These are phyloP conservation scores for Solanum phureja DNA, from an alignment of 257 asterid genomes.

Conservation along the genomic window DNA sequence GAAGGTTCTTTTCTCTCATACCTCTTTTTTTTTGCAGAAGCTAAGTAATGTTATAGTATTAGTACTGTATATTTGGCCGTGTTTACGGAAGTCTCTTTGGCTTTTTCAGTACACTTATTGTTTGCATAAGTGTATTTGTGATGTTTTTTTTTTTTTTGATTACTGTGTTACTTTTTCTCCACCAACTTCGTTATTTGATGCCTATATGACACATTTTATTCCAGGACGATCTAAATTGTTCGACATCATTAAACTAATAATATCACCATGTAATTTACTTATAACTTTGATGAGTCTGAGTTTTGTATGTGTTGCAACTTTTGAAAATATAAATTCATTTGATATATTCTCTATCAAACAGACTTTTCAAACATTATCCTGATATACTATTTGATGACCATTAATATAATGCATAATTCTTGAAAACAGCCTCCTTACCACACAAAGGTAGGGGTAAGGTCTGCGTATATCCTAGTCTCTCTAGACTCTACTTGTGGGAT, in stretches of 20 bases:
- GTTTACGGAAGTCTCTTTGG: background rate
- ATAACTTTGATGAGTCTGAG: background rate
- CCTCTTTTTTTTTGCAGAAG: background rate
- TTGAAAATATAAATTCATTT: background rate
- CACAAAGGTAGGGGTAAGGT: background rate
- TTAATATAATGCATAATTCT: background rate
- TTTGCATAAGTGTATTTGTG: background rate
- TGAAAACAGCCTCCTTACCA: background rate
- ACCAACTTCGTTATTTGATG: background rate
- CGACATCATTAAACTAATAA: background rate
- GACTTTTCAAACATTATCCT: background rate
- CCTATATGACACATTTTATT: background rate
- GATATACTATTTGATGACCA: background rate
- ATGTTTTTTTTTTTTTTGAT: background rate
- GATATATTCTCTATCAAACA: background rate
- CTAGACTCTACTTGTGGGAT: background rate
- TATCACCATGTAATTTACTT: background rate
- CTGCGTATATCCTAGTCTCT: background rate
- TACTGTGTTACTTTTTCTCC: background rate
- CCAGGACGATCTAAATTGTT: background rate
- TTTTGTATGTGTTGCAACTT: background rate
- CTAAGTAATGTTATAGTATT: background rate
- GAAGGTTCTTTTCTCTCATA: slow-evolving; percentile 33
- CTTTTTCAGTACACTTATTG: background rate
- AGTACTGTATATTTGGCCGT: background rate